phyloP scores from a whole-genome alignment of 2,329 filamentous ascomycete species.

The Cladosporium oxysporum region DNA sequence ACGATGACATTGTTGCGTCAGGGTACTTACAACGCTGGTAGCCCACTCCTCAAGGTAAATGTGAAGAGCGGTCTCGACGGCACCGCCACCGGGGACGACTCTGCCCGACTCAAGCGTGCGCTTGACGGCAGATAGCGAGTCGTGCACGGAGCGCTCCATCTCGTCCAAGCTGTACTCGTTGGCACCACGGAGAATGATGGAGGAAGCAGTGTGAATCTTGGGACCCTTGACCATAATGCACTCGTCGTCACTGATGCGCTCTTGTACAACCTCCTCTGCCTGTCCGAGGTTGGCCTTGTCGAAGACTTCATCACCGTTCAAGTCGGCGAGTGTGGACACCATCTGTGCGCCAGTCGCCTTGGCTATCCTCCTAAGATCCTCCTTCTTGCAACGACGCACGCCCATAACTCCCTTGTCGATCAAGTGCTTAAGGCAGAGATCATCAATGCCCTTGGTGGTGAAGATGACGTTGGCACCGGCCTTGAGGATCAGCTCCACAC shows the following conservation, averaged over 20 bases:
- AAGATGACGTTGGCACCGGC: constrained; percentile 93
- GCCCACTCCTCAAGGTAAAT: constrained; percentile 99
- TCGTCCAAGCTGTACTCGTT: constrained; percentile 98
- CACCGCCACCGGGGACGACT: constrained; percentile 94
- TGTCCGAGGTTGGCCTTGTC: constrained; percentile 85
- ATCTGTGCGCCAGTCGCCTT: constrained; percentile 93
- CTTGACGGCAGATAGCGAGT: constrained; percentile 96
- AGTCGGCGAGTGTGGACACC: constrained; percentile 87
- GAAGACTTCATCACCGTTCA: constrained; percentile 97
- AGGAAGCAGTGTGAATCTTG: constrained; percentile 90
- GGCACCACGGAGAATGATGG: constrained; percentile 89
- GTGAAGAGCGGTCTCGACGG: constrained; percentile 97
- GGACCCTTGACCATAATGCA: constrained; percentile 96
- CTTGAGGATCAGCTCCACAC: constrained; percentile 97
- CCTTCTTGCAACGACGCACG: constrained; percentile 96
- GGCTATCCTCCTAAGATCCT: constrained; percentile 92
- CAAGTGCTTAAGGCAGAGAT: constrained; percentile 91
- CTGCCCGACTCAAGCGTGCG: constrained; percentile 93
- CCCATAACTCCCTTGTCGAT: constrained; percentile 95
- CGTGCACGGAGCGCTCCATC: constrained; percentile 98
- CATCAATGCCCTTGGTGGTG: constrained; percentile 98
- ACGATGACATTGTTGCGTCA: not conserved
- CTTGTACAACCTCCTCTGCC: constrained; percentile 95
- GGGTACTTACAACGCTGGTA: constrained; percentile 72
- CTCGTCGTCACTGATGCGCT: constrained; percentile 97